phyloP scores from a whole-genome alignment of 169 alveolate genomes.

The Plasmodium inui region DNA sequence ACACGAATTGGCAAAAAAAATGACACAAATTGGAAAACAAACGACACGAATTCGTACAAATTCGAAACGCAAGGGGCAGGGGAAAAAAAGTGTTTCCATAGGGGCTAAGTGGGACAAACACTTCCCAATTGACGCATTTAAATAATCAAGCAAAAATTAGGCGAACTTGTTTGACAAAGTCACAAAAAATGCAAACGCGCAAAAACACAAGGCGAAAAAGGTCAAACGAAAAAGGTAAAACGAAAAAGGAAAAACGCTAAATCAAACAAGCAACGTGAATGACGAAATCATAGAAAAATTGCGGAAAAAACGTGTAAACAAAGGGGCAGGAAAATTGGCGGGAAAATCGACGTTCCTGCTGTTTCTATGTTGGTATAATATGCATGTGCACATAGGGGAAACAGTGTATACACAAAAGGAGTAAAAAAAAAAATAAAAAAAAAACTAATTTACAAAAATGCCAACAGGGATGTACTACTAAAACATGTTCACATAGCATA shows the following conservation, averaged over 20 bases:
- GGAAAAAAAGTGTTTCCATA: neutral
- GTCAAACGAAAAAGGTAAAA: neutral
- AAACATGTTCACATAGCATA: neutral
- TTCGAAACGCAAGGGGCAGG: neutral
- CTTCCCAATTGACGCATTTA: neutral
- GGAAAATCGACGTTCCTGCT: neutral
- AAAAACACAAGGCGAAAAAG: neutral
- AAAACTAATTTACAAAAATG: neutral
- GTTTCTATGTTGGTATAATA: neutral
- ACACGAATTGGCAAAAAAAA: neutral
- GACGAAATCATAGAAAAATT: neutral
- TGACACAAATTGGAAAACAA: neutral
- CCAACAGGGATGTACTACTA: neutral
- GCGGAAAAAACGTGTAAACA: neutral
- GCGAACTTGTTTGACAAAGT: neutral
- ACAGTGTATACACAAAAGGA: neutral
- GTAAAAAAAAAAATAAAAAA: neutral
- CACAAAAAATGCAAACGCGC: neutral
- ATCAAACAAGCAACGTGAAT: neutral
- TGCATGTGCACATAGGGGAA: neutral
- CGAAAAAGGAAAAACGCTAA: neutral
- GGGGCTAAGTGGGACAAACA: neutral
- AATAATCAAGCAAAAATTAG: neutral
- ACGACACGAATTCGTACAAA: neutral
- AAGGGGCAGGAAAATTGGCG: neutral